Evolutionary conservation across 2,329 filamentous ascomycete genomes (phyloP), one percentile per base, ranked within the genome.

Genomic region (Fusarium gaditjirri): DNA sequence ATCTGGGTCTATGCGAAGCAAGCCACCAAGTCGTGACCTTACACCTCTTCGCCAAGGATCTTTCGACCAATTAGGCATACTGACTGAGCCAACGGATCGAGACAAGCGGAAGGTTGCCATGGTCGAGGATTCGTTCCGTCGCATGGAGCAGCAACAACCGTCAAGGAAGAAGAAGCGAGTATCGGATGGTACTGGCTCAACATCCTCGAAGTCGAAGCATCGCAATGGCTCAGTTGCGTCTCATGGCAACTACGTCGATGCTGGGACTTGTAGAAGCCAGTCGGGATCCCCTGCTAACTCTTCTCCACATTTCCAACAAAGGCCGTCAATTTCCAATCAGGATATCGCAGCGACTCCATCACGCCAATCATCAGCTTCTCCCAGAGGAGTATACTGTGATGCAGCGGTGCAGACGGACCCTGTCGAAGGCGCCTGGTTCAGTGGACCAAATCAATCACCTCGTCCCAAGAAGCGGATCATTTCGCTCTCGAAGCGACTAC

Each of bases 21-120:
- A 93, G 76, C 89, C 90, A 14, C 86, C 88, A 0, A 92, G 90
- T 75, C 87, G 91, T 59, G 91, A 93, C 72, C 84, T 89, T 71
- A 92, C 91, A 6, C 91, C 91, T 5, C 80, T 85, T 21, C 84
- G 86, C 11, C 87, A 90, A 74, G 90, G 89, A 31, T 88, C 88
- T 1, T 87, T 89, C 62, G 86, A 91, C 56, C 88, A 88, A 14
- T 79, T 88, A 3, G 87, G 87, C 8, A 90, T 91, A 73, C 80
- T 91, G 62, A 91, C 89, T 1, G 89, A 90, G 70, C 88, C 87
- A 11, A 91, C 90, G 2, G 89, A 92, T 70, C 86, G 90, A 35
- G 90, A 92, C 68, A 92, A 92, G 80, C 84, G 90, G 39, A 92
- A 92, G 73, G 86, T 92, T 16, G 87, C 89, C 25, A 90, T 90